A percentile compares a stretch with the other conserved stretches of the same genome.
These are phyloP conservation scores for Asterophora parasitica DNA, from an alignment of 768 basidiomycete genomes.

Conservation along the genomic window DNA sequence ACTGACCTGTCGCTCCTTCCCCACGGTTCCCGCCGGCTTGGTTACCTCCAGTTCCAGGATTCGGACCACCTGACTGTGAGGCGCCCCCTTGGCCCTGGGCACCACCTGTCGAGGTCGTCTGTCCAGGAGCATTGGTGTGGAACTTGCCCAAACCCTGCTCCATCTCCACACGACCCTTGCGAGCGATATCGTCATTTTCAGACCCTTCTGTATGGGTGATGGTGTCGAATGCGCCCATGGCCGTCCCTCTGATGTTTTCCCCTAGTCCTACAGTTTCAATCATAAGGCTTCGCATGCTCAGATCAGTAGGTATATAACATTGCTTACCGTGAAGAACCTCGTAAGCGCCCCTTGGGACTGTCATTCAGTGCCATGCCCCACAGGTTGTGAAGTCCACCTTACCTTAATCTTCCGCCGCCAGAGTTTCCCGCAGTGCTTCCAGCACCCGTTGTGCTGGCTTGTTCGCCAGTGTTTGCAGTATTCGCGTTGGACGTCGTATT, in stretches of 20 bases:
- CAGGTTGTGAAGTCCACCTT: too few species aligned
- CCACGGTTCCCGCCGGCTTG: neutral
- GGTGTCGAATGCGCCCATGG: constrained; percentile 35
- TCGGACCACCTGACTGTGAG: too few species aligned
- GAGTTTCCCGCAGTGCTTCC: neutral
- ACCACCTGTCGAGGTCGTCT: neutral
- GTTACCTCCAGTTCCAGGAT: too few species aligned
- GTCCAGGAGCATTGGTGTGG: neutral
- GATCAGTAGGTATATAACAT: neutral
- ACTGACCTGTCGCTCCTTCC: neutral
- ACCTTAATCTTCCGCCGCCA: neutral
- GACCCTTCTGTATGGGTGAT: constrained; percentile 21
- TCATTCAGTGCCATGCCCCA: neutral
- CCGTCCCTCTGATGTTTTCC: constrained; percentile 40
- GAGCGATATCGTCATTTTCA: constrained; percentile 31
- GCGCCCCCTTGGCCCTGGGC: neutral
- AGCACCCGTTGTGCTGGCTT: neutral
- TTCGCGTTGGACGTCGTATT: neutral
- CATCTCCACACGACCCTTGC: constrained; percentile 35
- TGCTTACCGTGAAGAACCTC: constrained; percentile 32
- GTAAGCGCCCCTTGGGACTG: constrained; percentile 26
- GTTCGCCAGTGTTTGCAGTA: neutral
- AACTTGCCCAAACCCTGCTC: constrained; percentile 33
- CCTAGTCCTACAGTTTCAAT: constrained; percentile 31
- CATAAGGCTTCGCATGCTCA: constrained; percentile 1